phyloP scores from a whole-genome alignment of 2,329 filamentous ascomycete species.

The Cryphonectria radicalis region DNA sequence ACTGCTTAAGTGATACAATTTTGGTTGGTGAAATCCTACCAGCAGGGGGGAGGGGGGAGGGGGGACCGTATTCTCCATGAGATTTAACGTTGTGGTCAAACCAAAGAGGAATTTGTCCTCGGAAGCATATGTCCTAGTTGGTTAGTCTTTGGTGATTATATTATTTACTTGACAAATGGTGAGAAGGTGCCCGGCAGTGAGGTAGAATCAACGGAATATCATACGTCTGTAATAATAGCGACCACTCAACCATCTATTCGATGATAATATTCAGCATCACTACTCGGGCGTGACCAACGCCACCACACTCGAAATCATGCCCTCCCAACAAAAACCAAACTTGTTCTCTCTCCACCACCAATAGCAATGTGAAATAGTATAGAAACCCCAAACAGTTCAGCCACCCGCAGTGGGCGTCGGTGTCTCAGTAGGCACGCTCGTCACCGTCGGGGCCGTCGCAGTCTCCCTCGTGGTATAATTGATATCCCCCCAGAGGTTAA shows the following conservation, averaged over 20 bases:
- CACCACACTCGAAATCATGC: not conserved
- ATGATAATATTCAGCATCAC: not conserved
- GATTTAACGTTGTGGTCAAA: no score
- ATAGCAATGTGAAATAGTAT: not conserved
- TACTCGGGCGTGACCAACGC: not conserved
- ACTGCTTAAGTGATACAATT: no score
- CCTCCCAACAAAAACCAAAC: not conserved
- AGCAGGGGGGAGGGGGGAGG: no score
- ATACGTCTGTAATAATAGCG: not conserved
- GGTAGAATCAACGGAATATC: not conserved
- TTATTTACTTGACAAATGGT: not conserved
- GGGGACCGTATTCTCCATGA: no score
- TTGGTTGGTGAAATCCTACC: no score
- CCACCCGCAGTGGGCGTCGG: not conserved
- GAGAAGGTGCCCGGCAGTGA: not conserved
- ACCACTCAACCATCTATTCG: not conserved
- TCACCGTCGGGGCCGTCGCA: not conserved
- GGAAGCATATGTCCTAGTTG: no score
- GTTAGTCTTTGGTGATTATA: no score
- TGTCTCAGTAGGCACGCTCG: slow-evolving; percentile 2
- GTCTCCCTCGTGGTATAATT: not conserved
- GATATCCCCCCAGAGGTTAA: slow-evolving; percentile 11
- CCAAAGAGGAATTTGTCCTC: no score
- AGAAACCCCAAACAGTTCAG: not conserved
- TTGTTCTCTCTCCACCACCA: not conserved